phyloP scores from a whole-genome alignment of 1,139 yeast species.

The Hemisphaericaspora lyxosophila region DNA sequence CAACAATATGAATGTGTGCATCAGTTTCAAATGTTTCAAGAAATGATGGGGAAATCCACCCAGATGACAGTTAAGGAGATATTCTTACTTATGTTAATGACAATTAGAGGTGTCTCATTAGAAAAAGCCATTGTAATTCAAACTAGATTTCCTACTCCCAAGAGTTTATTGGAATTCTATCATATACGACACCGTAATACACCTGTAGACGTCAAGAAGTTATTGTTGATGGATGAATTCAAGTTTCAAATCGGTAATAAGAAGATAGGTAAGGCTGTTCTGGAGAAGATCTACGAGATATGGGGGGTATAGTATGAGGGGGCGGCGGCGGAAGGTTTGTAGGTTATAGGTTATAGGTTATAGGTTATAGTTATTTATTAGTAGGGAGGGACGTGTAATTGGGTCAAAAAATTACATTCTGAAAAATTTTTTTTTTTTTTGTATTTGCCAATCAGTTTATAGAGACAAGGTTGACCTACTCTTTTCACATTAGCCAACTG shows the following conservation, averaged over 20 bases:
- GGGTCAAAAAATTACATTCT: conserved; percentile 1
- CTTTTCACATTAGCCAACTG: too few relatives aligned
- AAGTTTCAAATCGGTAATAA: conserved; percentile 58
- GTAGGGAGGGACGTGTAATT: conserved; percentile 1
- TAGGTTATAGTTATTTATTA: not conserved
- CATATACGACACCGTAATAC: conserved; percentile 18
- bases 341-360: not conserved
- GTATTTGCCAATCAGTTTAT: not conserved
- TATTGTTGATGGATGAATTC: conserved; percentile 44
- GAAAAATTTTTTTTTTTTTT: conserved; percentile 1
- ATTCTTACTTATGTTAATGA: conserved; percentile 73
- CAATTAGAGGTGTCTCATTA: conserved; percentile 74
- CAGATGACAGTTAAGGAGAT: conserved; percentile 74
- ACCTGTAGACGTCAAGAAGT: conserved; percentile 33
- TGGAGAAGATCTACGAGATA: conserved; percentile 58
- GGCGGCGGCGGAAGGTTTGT: too few relatives aligned
- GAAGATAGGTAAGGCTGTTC: conserved; percentile 57
- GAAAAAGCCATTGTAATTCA: conserved; percentile 86
- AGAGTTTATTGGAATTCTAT: conserved; percentile 41
- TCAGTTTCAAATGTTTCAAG: conserved; percentile 63
- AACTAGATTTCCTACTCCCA: conserved; percentile 63
- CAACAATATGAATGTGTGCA: conserved; percentile 55
- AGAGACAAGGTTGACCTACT: not conserved
- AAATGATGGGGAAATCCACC: conserved; percentile 67
- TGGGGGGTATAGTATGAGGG: conserved; percentile 47